Conservation (phyloP, 2,329 filamentous ascomycete species). For the Microcyclospora pomicola region DNA sequence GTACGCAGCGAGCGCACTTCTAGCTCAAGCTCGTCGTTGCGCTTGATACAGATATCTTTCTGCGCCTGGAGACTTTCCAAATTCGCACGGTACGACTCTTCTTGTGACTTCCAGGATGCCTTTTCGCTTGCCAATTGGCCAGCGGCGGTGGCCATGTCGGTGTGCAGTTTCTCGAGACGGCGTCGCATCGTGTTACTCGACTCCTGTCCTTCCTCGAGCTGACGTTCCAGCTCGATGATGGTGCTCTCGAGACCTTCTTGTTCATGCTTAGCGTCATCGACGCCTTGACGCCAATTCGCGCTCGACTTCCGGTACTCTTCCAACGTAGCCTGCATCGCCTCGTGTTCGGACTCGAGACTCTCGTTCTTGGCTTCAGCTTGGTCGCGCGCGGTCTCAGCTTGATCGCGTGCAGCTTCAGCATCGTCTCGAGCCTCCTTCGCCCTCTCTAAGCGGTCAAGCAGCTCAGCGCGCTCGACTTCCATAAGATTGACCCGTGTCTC, state of each 20-base stretch:
- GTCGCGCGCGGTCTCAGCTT: background rate
- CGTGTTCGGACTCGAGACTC: constrained; percentile 44
- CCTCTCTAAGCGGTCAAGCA: constrained; percentile 25
- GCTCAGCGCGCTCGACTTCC: constrained; percentile 28
- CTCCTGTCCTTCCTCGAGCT: constrained; percentile 66
- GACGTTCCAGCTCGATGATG: constrained; percentile 65
- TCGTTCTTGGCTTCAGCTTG: constrained; percentile 15
- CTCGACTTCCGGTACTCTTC: constrained; percentile 50
- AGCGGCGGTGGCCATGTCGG: constrained; percentile 69
- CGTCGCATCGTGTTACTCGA: constrained; percentile 45
- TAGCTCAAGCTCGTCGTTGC: constrained; percentile 31
- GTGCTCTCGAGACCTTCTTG: constrained; percentile 51
- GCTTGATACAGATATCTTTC: constrained; percentile 32
- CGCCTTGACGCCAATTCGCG: constrained; percentile 45
- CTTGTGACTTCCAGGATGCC: constrained; percentile 57
- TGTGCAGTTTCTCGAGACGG: constrained; percentile 74
- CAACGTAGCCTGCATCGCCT: constrained; percentile 45
- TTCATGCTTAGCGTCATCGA: constrained; percentile 42
- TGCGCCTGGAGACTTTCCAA: constrained; percentile 42
- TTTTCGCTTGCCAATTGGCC: constrained; percentile 74
- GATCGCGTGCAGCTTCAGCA: constrained; percentile 8
- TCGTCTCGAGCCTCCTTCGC: constrained; percentile 18
- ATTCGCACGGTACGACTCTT: constrained; percentile 41
- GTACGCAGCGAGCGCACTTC: constrained; percentile 32
- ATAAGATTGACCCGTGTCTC: constrained; percentile 28